Base-by-base conservation (phyloP, 106 monocot species). In the Dendrobium officinale region DNA sequence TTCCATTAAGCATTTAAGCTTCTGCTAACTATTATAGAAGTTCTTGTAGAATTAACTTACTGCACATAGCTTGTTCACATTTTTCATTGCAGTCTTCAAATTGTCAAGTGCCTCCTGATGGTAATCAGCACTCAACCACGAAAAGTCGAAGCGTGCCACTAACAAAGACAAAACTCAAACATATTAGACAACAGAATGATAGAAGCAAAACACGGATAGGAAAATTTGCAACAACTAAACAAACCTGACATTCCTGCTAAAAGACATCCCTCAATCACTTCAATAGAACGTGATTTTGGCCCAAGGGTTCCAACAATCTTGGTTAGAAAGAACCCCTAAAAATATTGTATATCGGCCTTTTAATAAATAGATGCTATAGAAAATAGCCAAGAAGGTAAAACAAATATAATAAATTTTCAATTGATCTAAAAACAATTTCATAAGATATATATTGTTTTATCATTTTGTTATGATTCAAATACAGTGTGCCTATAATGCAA, bases 61-160 rank as follows among this genome's bases (percentile, higher is more conserved):
- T 73, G 96, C 90, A 77, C 96, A 96, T 27, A 92, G 83, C 85
- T 93, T 92, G 41, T 93, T 90, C 61, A 83, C 88, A 82, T 87
- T 90, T 41, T 86, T 87, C 44, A 83, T 78, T 18, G 96, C 96
- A 43, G 78, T 81, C 67, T 68, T 91, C 68, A 96, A 79, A 85
- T 96, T 96, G 45, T 96, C 82, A 61, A 96, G 87, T 42, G 96
- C 90, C 76, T 88, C 88, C 86, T 93, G 96, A 85, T 96, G 96
- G 78, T 93, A 96, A 33, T 86, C 86, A 79, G 83, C 82, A 85
- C 88, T 82, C 80, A 81, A 58, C 84, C 87, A 93, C 11, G 96
- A 96, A 81, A 93, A 93, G 78, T 93, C 93, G 82, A 96, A 96
- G 47, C 96, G 88, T 80, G 93, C 96, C 82, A 96, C 93, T 90